Percentiles rank a stretch among this genome's conserved stretches.
phyloP scores from a whole-genome alignment of 495 filamentous ascomycete species.

The Neurospora pannonica region DNA sequence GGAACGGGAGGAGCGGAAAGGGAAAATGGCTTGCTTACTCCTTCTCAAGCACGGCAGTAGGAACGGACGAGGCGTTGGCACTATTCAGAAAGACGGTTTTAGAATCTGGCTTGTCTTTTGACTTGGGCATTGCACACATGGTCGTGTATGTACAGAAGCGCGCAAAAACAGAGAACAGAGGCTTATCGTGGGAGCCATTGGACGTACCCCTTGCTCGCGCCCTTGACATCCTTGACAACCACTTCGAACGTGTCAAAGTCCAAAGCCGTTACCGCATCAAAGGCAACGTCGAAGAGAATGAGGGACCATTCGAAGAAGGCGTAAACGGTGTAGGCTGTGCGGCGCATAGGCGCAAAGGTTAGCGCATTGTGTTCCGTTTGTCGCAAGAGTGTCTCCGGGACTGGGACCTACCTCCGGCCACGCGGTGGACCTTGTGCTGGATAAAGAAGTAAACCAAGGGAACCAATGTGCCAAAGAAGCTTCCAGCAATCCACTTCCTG shows the following conservation, averaged over 20 bases:
- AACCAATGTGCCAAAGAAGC: constrained; percentile 85
- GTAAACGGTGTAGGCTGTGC: constrained; percentile 89
- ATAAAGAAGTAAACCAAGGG: constrained; percentile 96
- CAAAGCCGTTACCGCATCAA: constrained; percentile 92
- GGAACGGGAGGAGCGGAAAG: not conserved
- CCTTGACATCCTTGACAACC: constrained; percentile 79
- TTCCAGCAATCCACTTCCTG: constrained; percentile 69
- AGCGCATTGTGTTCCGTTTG: not conserved
- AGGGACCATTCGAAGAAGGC: constrained; percentile 97
- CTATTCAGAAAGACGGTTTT: constrained; percentile 20
- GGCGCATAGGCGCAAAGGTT: constrained; percentile 10
- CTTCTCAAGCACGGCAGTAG: constrained; percentile 77
- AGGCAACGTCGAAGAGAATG: constrained; percentile 89
- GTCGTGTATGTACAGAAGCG: constrained; percentile 15
- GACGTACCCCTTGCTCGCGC: constrained; percentile 97
- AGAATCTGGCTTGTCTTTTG: constrained; percentile 37
- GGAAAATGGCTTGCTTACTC: constrained; percentile 46
- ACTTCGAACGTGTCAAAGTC: constrained; percentile 90
- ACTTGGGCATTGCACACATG: constrained; percentile 13
- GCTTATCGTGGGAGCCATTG: constrained; percentile 83
- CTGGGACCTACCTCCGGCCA: constrained; percentile 71
- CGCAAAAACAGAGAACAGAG: constrained; percentile 12
- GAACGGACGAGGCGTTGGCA: constrained; percentile 48
- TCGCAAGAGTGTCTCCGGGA: not conserved
- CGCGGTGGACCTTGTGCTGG: constrained; percentile 94